Evolutionary conservation across 2,329 filamentous ascomycete genomes (phyloP).

Genomic region (Sclerotinia sclerotiorum): DNA sequence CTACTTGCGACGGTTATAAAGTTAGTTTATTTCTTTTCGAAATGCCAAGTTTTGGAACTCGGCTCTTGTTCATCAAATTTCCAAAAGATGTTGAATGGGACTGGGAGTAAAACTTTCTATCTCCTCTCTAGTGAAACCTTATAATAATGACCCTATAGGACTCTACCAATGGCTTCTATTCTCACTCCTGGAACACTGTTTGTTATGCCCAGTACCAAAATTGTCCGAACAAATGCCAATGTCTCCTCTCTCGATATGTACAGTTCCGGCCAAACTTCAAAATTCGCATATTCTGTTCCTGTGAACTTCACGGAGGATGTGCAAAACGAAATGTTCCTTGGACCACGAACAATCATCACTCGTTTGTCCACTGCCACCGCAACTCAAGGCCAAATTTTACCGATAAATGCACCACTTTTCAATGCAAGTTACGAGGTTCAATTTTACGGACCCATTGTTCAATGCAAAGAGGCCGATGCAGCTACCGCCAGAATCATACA

Average conservation of each 20-base stretch:
- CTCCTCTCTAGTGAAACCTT: not conserved
- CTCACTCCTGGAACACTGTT: conserved; percentile 29
- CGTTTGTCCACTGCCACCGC: conserved; percentile 27
- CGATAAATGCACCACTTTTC: conserved; percentile 22
- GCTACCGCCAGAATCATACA: conserved; percentile 23
- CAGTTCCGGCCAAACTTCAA: conserved; percentile 3
- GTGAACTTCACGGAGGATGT: conserved; percentile 6
- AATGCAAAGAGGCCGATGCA: conserved; percentile 26
- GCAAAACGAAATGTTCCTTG: conserved; percentile 23
- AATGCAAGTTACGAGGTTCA: conserved; percentile 28
- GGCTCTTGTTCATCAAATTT: not conserved
- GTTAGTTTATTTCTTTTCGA: conserved; percentile 10
- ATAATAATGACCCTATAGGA: conserved; percentile 2
- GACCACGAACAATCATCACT: conserved; percentile 28
- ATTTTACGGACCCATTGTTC: conserved; percentile 29
- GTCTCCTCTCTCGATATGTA: conserved; percentile 24
- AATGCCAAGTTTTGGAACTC: too few relatives aligned
- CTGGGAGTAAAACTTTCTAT: not conserved
- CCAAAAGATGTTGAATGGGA: not conserved
- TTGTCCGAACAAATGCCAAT: not conserved
- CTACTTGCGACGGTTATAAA: conserved; percentile 25
- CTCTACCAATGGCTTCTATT: conserved; percentile 21
- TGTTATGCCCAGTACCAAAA: conserved; percentile 22
- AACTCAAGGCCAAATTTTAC: conserved; percentile 26
- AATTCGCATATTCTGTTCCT: conserved; percentile 24